phyloP scores from a whole-genome alignment of 768 basidiomycete genomes.

The Trametes meyenii region DNA sequence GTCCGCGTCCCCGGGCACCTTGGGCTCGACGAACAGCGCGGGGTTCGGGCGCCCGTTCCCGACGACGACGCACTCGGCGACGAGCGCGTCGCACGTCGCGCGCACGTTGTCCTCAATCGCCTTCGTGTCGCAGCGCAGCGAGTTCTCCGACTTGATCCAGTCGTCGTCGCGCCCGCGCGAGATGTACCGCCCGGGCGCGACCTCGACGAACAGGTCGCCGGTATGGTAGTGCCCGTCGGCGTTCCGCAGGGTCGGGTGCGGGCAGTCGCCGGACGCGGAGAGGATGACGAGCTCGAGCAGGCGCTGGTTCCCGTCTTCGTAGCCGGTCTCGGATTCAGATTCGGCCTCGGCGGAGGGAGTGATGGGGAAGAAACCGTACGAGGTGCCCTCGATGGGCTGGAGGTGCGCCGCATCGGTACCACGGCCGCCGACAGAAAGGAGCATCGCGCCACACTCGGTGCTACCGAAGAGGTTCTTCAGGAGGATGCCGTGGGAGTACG shows the following conservation, averaged over 20 bases:
- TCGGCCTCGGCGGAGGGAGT: slow-evolving; percentile 32
- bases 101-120: slow-evolving; percentile 81
- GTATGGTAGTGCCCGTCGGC: slow-evolving; percentile 78
- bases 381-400: slow-evolving; percentile 59
- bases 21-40: slow-evolving; percentile 72
- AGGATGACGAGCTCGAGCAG: slow-evolving; percentile 73
- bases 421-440: slow-evolving; percentile 58
- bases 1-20: slow-evolving; percentile 43
- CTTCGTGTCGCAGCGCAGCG: slow-evolving; percentile 78
- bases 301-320: slow-evolving; percentile 53
- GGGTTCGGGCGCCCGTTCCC: slow-evolving; percentile 78
- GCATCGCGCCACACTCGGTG: slow-evolving; percentile 78
- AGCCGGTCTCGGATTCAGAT: slow-evolving; percentile 45
- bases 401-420: slow-evolving; percentile 56
- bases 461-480: slow-evolving; percentile 80
- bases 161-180: slow-evolving; percentile 79
- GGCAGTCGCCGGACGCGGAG: slow-evolving; percentile 69
- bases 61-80: slow-evolving; percentile 77
- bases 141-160: slow-evolving; percentile 84
- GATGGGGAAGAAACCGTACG: slow-evolving; percentile 69
- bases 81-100: slow-evolving; percentile 61
- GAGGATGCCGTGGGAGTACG: slow-evolving; percentile 61
- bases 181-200: slow-evolving; percentile 56
- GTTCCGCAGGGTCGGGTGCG: slow-evolving; percentile 56
- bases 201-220: slow-evolving; percentile 78